Evolutionary conservation across 2,329 filamentous ascomycete genomes (phyloP).

Genomic region (Colletotrichum paranaense): DNA sequence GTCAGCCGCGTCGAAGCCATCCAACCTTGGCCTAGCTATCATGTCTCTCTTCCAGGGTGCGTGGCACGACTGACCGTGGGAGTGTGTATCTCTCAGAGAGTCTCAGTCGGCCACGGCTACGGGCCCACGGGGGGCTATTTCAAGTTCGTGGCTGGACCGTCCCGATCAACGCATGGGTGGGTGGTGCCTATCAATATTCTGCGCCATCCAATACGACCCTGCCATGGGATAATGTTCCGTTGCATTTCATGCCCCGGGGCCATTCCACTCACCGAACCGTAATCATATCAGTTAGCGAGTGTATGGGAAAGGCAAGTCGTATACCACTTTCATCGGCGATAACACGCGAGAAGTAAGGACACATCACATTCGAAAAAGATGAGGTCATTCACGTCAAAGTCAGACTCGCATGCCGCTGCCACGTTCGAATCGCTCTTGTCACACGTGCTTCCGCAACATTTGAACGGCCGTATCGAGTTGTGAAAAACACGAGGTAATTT

Average conservation of each 20-base stretch:
- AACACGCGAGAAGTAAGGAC: not conserved
- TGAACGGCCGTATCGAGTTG: slow-evolving; percentile 2
- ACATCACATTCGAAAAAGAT: not conserved
- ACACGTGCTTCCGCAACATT: not conserved
- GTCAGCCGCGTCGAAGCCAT: not conserved
- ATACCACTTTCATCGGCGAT: not conserved
- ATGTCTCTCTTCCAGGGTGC: too few relatives aligned
- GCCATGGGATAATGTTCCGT: slow-evolving; percentile 22
- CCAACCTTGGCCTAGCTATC: not conserved
- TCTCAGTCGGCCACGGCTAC: not conserved
- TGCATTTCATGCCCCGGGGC: not conserved
- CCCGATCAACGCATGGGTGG: slow-evolving; percentile 28
- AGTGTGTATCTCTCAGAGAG: too few relatives aligned
- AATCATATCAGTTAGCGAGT: not conserved
- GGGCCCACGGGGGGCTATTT: not conserved
- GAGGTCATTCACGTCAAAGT: not conserved
- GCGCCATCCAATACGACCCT: slow-evolving; percentile 4
- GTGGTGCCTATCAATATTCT: slow-evolving; percentile 9
- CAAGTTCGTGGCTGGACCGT: slow-evolving; percentile 5
- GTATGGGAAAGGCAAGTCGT: not conserved
- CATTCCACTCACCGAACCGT: not conserved
- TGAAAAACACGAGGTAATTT: not conserved
- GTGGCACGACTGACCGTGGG: too few relatives aligned
- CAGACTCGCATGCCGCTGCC: not conserved
- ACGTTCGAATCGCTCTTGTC: not conserved